These are phyloP conservation scores for Cymbopogon flexuosus DNA, from an alignment of 202 grass and related monocot species.

Conservation along the genomic window DNA sequence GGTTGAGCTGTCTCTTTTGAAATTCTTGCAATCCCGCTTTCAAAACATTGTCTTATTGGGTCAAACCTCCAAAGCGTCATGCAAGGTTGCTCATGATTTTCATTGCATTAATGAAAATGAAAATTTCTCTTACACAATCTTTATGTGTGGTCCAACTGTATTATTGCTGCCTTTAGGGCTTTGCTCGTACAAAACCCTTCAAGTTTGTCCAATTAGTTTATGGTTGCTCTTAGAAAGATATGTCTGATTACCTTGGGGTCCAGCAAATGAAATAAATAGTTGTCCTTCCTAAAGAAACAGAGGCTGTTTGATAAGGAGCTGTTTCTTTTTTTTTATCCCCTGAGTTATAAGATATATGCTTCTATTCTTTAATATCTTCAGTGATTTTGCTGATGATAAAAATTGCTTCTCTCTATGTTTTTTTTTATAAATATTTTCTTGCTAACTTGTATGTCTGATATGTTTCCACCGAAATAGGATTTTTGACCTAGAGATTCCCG, in stretches of 20 bases:
- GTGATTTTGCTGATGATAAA: neutral
- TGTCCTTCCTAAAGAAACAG: neutral
- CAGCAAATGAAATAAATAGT: neutral
- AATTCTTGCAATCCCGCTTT: neutral
- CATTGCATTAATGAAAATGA: neutral
- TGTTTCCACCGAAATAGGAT: conserved; percentile 4
- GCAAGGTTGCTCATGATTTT: neutral
- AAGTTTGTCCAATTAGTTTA: neutral
- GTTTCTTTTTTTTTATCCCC: neutral
- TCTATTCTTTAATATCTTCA: neutral
- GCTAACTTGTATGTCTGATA: neutral
- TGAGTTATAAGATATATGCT: neutral
- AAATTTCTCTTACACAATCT: neutral
- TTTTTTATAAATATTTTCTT: neutral
- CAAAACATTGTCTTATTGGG: neutral
- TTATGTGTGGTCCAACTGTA: neutral
- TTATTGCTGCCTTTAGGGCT: neutral
- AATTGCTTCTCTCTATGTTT: neutral
- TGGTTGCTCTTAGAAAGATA: neutral
- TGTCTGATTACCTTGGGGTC: neutral
- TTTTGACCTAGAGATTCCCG: conserved; percentile 20
- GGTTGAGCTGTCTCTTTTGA: neutral
- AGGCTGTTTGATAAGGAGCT: neutral
- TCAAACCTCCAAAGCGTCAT: neutral
- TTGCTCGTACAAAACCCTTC: conserved; percentile 3